Conservation (phyloP, 2,329 filamentous ascomycete species). For the Parascedosporium putredinis region DNA sequence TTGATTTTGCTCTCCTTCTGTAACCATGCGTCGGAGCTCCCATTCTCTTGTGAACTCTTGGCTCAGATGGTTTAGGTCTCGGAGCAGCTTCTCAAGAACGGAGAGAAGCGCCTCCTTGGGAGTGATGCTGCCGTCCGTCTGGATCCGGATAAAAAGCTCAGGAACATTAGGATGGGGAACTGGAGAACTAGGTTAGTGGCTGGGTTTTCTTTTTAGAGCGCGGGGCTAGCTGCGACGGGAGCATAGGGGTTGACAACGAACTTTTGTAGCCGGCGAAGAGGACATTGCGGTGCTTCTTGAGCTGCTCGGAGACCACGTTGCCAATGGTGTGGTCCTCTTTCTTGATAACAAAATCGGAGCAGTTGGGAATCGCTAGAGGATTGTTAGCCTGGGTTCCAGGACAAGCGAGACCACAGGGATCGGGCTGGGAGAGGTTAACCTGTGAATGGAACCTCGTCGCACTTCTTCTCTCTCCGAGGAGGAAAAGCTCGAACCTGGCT, state of each 20-base stretch:
- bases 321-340: slow-evolving; percentile 96
- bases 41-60: slow-evolving; percentile 89
- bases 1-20: slow-evolving; percentile 43
- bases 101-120: slow-evolving; percentile 82
- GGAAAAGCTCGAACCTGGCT: slow-evolving; percentile 80
- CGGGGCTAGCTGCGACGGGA: background rate
- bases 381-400: background rate
- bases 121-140: slow-evolving; percentile 79
- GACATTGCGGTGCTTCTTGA: slow-evolving; percentile 75
- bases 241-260: slow-evolving; percentile 23
- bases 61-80: slow-evolving; percentile 67
- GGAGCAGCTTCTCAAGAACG: slow-evolving; percentile 72
- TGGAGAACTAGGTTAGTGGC: slow-evolving; percentile 14
- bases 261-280: slow-evolving; percentile 88
- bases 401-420: background rate
- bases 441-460: slow-evolving; percentile 78
- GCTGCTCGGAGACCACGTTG: slow-evolving; percentile 77
- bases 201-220: background rate
- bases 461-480: slow-evolving; percentile 90
- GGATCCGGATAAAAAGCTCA: slow-evolving; percentile 63
- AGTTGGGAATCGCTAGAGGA: slow-evolving; percentile 6
- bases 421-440: slow-evolving; percentile 46
- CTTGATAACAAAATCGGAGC: slow-evolving; percentile 84
- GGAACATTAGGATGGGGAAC: slow-evolving; percentile 52
- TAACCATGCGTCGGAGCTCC: slow-evolving; percentile 77